Conservation (phyloP, 306 rosid species). For the Vigna angularis region DNA sequence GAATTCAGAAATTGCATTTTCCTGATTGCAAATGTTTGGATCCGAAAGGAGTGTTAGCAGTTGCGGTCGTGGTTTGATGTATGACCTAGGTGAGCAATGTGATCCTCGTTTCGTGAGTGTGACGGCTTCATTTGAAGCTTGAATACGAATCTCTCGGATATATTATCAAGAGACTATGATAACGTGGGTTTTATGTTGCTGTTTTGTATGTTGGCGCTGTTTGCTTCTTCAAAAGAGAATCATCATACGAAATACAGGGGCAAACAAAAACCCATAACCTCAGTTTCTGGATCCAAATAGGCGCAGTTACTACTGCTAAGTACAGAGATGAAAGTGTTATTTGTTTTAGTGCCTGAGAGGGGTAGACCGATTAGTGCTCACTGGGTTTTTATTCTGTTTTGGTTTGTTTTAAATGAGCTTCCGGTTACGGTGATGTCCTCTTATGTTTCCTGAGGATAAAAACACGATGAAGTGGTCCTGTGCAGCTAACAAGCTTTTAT, state of each 20-base stretch:
- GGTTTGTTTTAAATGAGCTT: neutral
- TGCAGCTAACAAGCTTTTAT: neutral
- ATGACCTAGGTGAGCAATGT: conserved; percentile 46
- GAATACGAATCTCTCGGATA: conserved; percentile 4
- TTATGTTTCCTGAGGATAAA: neutral
- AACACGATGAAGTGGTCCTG: neutral
- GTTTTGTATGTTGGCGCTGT: conserved; percentile 20
- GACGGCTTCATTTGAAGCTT: conserved; percentile 29
- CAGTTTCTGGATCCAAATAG: neutral
- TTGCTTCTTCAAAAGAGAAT: conserved; percentile 14
- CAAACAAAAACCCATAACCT: neutral
- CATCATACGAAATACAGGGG: neutral
- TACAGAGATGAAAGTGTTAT: conserved; percentile 7
- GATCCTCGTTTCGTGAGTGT: conserved; percentile 35
- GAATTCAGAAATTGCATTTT: conserved; percentile 41
- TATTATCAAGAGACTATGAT: conserved; percentile 21
- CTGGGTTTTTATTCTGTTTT: conserved; percentile 6
- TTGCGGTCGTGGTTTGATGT: conserved; percentile 29
- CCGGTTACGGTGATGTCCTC: conserved; percentile 2
- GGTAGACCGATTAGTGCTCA: neutral
- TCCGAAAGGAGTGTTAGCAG: conserved; percentile 47
- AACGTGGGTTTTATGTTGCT: conserved; percentile 36
- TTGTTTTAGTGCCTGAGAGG: conserved; percentile 11
- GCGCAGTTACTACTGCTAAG: conserved; percentile 1
- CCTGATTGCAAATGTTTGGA: conserved; percentile 45